Evolutionary conservation across 73 alveolate genomes (phyloP), one percentile per base, ranked within the genome.

Genomic region (Breviolum minutum): DNA sequence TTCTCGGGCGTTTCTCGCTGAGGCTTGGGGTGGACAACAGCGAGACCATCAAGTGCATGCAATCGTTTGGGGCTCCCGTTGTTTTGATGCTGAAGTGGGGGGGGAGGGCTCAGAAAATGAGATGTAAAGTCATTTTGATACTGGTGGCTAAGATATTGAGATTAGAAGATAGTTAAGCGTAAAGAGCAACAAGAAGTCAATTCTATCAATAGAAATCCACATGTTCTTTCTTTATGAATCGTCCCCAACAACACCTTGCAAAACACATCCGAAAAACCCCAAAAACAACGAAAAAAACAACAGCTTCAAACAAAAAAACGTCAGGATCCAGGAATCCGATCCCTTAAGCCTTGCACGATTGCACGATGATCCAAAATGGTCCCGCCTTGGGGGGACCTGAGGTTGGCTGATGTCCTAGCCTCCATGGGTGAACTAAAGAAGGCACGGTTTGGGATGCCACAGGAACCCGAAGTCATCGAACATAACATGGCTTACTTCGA

Each of bases 31-130:
- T n/a, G 48, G 98, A 92, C 79, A 84, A 92, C 68, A 60, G 80
- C 48, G 98, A 92, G 90, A 92, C 98, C 85, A 92, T 92, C 98
- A 81, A 80, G 73, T 86, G 94, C 94, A 86, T 63, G 77, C 94
- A 86, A 29, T 17, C 79, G 94, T 27, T 6, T 63, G 70, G 16
- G 66, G 70, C 89, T 5, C 70, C 2, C n/a, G 1, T 73, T 40
- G 54, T 40, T 40, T 40, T 40, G 54, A 40, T 40, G 54, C 54
- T 40, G 54, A 40, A 40, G 54, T 40, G 54, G 54, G 54, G 54
- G 54, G 54, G 54, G 54, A 3, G 54, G 54, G 54, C 0, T 40
- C 54, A 40, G 54, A 40, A 40, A 40, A 40, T 40, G 54, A 40
- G 54, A 40, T 40, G 54, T 3, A 40, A 40, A 40, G 54, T 2